phyloP scores from a whole-genome alignment of 805 yeast species.

The Sugiyamaella lignohabitans region DNA sequence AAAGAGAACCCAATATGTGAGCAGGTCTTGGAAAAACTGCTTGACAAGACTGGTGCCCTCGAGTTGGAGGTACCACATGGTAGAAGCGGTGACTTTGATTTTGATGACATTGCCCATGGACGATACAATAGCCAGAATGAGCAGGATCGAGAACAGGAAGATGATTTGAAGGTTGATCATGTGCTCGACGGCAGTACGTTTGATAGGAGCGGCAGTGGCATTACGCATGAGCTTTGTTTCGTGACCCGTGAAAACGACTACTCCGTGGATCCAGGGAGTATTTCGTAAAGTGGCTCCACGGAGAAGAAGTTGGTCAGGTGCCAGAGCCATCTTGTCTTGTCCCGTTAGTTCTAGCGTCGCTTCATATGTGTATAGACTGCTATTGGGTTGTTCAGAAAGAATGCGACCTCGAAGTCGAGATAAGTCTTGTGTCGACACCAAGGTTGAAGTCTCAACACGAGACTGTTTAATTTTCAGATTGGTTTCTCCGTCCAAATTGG shows the following conservation, averaged over 20 bases:
- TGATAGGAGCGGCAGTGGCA: slow-evolving; percentile 98
- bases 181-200: slow-evolving; percentile 93
- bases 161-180: slow-evolving; percentile 88
- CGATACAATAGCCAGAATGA: slow-evolving; percentile 70
- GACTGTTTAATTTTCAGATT: slow-evolving; percentile 93
- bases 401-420: slow-evolving; percentile 51
- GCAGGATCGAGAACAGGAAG: slow-evolving; percentile 75
- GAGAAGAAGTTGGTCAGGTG: slow-evolving; percentile 85
- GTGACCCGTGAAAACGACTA: slow-evolving; percentile 94
- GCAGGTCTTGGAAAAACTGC: slow-evolving; percentile 75
- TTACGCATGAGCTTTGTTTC: slow-evolving; percentile 97
- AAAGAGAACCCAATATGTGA: slow-evolving; percentile 93
- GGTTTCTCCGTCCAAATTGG: slow-evolving; percentile 96
- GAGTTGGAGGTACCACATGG: slow-evolving; percentile 58
- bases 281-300: slow-evolving; percentile 95
- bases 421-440: slow-evolving; percentile 60
- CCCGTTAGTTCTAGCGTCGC: slow-evolving; percentile 58
- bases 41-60: slow-evolving; percentile 62
- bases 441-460: slow-evolving; percentile 62
- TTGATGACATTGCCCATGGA: slow-evolving; percentile 82
- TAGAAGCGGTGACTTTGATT: slow-evolving; percentile 45
- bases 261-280: slow-evolving; percentile 92
- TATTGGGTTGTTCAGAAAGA: slow-evolving; percentile 86
- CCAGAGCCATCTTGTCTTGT: slow-evolving; percentile 47
- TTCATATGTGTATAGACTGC: slow-evolving; percentile 89